Conservation (phyloP, 768 basidiomycete genomes). For the Lenzites betulinus region DNA sequence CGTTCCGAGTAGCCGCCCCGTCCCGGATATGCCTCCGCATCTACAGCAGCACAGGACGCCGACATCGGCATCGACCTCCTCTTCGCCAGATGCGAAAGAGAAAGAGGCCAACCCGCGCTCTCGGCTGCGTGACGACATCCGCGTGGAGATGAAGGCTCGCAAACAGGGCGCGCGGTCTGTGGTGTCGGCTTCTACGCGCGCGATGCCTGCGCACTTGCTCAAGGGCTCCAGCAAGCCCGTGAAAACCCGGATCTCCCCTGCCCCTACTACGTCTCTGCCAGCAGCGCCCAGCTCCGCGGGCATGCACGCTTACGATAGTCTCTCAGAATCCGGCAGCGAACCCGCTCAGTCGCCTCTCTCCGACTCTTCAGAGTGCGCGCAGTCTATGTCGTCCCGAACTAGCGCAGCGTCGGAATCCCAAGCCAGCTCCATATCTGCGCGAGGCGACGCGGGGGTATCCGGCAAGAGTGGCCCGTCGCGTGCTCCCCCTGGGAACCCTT, state of each 20-base stretch:
- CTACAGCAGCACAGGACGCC: background rate
- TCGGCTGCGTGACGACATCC: slow-evolving; percentile 8
- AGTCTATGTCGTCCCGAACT: background rate
- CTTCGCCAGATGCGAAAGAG: background rate
- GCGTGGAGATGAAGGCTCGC: slow-evolving; percentile 3
- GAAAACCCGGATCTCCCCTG: background rate
- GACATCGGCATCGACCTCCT: no score
- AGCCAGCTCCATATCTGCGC: no score
- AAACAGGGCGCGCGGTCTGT: background rate
- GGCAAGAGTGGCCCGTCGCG: background rate
- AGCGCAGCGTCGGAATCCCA: background rate
- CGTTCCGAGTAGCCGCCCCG: background rate
- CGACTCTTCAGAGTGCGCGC: background rate
- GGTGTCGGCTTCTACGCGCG: background rate
- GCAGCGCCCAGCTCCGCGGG: background rate
- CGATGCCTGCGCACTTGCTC: slow-evolving; percentile 8
- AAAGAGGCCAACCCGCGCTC: background rate
- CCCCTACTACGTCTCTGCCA: background rate
- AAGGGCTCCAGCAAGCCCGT: background rate
- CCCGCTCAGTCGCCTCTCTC: background rate
- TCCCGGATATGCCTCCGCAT: background rate
- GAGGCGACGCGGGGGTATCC: background rate
- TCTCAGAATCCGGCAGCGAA: background rate
- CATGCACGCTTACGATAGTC: background rate
- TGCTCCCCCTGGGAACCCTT: background rate